Base-by-base conservation (phyloP, 2,329 filamentous ascomycete genomes). In the Pseudopithomyces maydicus region DNA sequence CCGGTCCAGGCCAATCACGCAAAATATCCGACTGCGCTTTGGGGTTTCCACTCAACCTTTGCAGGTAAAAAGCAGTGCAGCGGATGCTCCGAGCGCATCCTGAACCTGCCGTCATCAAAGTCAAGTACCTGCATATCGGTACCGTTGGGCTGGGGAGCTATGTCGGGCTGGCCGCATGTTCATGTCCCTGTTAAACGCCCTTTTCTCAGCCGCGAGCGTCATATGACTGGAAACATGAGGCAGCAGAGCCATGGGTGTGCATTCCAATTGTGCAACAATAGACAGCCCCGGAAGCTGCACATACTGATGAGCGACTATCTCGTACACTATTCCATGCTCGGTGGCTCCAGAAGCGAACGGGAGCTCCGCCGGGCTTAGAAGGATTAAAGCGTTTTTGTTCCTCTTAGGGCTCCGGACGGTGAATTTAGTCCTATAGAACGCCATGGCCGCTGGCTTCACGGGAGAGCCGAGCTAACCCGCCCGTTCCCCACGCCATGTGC, bases 361-460 rank as follows among this genome's bases (percentile, higher is more conserved):
- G 56, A 46, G 54, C 57, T 62, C 55, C 65, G 62, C 60, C 62
- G 57, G 65, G 59, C 60, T 61, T 41, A 32, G 38, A 39, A 49
- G 55, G 61, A 61, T 63, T 61, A 63, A 47, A 48, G 57, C 52
- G 58, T 41, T 63, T 65, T 62, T 29, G 50, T 52, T 52, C 29
- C 54, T 43, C 44, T 52, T 51, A 36, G 50, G 52, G 47, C 57
- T 57, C 45, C 63, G 55, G 54, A 66, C 59, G 63, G 63, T 67
- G 58, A 58, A 63, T 56, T 55, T 48, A 58, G 20, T 60, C 49
- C 23, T 50, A 15, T 22, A 49, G 49, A 54, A 67, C 63, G 59
- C 69, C 68, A 74, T 72, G 65, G 58, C 57, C 23, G 52, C 63
- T 57, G 56, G 62, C 57, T 59, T 50, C 26, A 67, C 71, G 71